Conservation (phyloP, 164 flowering plant species). For the Chimonanthus praecox region DNA sequence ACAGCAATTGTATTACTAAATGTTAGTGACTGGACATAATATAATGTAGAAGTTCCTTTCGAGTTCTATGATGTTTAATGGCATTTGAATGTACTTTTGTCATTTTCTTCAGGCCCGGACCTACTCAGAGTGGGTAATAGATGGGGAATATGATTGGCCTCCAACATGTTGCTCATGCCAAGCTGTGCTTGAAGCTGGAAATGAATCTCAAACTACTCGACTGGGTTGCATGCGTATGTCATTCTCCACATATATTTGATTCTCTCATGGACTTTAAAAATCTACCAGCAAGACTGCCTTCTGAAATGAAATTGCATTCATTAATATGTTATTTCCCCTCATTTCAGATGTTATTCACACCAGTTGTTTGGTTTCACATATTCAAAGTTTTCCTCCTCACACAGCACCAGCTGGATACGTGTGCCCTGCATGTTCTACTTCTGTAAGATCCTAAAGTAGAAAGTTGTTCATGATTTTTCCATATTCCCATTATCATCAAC, state of each 20-base stretch:
- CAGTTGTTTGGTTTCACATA: slow-evolving; percentile 77
- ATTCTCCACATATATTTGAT: slow-evolving; percentile 3
- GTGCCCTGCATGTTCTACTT: slow-evolving; percentile 82
- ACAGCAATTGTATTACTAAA: too few relatives aligned
- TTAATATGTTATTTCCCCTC: neutral
- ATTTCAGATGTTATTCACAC: slow-evolving; percentile 79
- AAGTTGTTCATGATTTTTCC: neutral
- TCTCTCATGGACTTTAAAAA: neutral
- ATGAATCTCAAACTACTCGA: slow-evolving; percentile 65
- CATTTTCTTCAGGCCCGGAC: slow-evolving; percentile 56
- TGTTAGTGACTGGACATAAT: neutral
- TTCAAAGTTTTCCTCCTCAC: slow-evolving; percentile 81
- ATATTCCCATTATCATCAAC: neutral
- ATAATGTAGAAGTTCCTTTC: neutral
- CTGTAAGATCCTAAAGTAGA: slow-evolving; percentile 43
- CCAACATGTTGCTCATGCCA: slow-evolving; percentile 77
- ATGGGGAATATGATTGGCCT: slow-evolving; percentile 99
- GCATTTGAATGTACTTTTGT: slow-evolving; percentile 13
- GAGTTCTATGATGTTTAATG: neutral
- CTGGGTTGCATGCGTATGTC: slow-evolving; percentile 98
- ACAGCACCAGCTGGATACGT: slow-evolving; percentile 97
- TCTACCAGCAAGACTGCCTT: neutral
- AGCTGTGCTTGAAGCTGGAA: slow-evolving; percentile 56
- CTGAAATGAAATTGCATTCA: slow-evolving; percentile 3
- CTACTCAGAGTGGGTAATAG: slow-evolving; percentile 99